Base-by-base conservation (phyloP, 169 alveolate species). In the Toxoplasma gondii region DNA sequence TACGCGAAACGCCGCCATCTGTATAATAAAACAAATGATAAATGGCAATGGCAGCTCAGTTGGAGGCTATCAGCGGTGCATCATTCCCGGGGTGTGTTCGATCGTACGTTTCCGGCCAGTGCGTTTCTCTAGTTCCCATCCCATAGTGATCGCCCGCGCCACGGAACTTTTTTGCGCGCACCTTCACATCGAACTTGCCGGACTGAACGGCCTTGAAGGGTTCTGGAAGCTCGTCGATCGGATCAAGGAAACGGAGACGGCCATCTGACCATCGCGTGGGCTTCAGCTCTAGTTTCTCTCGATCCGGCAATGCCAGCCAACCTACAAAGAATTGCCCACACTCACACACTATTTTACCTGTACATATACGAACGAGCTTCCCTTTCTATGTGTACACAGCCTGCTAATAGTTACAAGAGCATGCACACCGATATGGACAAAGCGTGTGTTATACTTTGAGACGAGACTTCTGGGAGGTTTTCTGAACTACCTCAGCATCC, bases 111-210 rank as follows among this genome's bases (percentile, higher is more conserved):
- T 12, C 58, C 58, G 4, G 58, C 22, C 27, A 49, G 1, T 17
- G 58, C 12, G 22, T 17, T 9, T 17, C 22, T 49, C 16, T 17
- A 49, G 58, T 49, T 9, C 27, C 22, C 27, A 17, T 9, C 58
- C 58, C 27, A 17, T 49, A 49, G 27, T 49, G 58, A 17, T 17
- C 58, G 12, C 58, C 4, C 22, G 45, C 44, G 29, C 44, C 53
- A 34, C 27, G 45, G 87, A 0, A 27, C 34, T 9, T 49, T 9
- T 49, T 49, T 49, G 27, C 58, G 87, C 87, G 78, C n/a, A 96
- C 96, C 87, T 96, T 96, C 24, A 96, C 96, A 92, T 96, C 97
- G 92, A 94, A 96, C 53, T 88, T 95, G 78, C 97, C 97, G 36
- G 97, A 95, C 93, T 94, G 95, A 17, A 96, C 94, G 34, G 92